Base-by-base conservation (phyloP, 1,139 yeast species). In the Barnettozyma hawaiiensis region DNA sequence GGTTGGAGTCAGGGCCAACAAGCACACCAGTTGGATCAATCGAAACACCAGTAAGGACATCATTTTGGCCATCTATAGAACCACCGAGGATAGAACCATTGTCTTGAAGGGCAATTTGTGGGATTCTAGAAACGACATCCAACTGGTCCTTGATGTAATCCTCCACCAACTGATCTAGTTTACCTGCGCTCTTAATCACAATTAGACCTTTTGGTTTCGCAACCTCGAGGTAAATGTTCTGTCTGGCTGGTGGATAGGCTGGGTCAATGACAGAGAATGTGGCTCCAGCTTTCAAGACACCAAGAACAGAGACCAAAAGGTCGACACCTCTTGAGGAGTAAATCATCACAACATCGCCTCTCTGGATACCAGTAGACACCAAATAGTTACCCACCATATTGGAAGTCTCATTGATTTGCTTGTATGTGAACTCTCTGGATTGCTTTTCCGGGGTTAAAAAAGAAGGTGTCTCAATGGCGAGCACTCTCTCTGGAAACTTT, bases 261-360 rank as follows among this genome's bases (percentile, higher is more conserved):
- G 98, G 98, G 60, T 92, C 99, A 53, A 92, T 92, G 22, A 94
- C 99, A 6, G 97, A 90, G 62, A 92, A 92, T 0, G 98, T 90
- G 15, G 96, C 98, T 53, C 99, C 99, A 2, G 98, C 97, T 66
- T 92, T 92, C 59, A 92, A 74, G 29, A 87, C 96, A 63, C 97
- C 99, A 87, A 92, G 83, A 15, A 92, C 97, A 7, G 97, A 95
- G 39, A 92, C 85, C 76, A 92, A 87, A 53, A 92, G 72, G 61
- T 92, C 99, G 11, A 92, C 98, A 52, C 97, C 97, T 66, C 99
- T 81, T 58, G 92, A 85, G 24, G 98, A 96, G 62, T 94, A 92
- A 49, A 94, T 90, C 95, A 89, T 90, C 19, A 92, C 97, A 22
- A 92, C 89, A 61, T 92, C 97, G 39, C 97, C 98, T 56, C 84